phyloP scores from a whole-genome alignment of 148 eudicot genomes.

The Limonium bicolor region DNA sequence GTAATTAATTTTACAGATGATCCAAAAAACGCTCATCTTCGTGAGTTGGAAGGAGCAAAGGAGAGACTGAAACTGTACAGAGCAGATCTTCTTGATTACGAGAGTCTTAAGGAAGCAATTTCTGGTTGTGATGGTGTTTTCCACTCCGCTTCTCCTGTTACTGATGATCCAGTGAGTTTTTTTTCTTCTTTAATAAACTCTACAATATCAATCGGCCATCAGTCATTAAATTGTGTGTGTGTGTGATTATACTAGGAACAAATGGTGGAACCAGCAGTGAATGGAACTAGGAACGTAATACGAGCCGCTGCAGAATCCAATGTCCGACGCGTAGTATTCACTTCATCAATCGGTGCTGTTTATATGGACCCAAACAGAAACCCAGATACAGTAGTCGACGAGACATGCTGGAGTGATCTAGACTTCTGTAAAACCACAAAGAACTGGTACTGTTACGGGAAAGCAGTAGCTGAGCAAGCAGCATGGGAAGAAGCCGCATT shows the following conservation, averaged over 20 bases:
- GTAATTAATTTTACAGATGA: conserved; percentile 35
- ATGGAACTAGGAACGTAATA: conserved; percentile 69
- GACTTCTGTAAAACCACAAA: conserved; percentile 93
- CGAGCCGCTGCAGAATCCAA: conserved; percentile 62
- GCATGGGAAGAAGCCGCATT: conserved; percentile 74
- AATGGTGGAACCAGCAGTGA: conserved; percentile 99
- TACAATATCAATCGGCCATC: not conserved
- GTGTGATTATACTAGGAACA: conserved; percentile 25
- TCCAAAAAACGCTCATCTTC: conserved; percentile 74
- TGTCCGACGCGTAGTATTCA: conserved; percentile 81
- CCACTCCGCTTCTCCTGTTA: conserved; percentile 95
- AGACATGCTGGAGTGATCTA: conserved; percentile 94
- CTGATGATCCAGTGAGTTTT: conserved; percentile 74
- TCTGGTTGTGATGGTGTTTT: conserved; percentile 82
- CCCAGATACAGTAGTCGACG: conserved; percentile 81
- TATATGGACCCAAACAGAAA: conserved; percentile 80
- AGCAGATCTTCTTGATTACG: conserved; percentile 73
- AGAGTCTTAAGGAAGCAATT: conserved; percentile 62
- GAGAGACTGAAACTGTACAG: conserved; percentile 70
- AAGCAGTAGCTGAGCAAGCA: conserved; percentile 78
- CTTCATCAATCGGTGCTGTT: conserved; percentile 88
- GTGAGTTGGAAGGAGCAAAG: conserved; percentile 76
- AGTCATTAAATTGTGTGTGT: not conserved
- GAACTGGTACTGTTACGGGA: conserved; percentile 98
- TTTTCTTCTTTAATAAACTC: not conserved